phyloP scores from a whole-genome alignment of 495 filamentous ascomycete genomes.

The Darksidea phi region DNA sequence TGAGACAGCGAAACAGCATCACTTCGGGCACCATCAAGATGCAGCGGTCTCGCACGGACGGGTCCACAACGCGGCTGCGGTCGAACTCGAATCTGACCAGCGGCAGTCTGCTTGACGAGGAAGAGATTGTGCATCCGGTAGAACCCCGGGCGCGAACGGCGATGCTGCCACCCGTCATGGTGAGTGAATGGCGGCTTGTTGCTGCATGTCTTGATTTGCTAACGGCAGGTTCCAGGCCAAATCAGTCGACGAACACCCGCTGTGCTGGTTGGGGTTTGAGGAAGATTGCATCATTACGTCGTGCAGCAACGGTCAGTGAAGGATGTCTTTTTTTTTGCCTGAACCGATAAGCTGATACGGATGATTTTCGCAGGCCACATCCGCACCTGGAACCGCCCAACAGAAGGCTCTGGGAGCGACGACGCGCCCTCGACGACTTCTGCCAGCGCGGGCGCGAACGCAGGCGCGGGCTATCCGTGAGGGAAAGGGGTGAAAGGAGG shows the following conservation, averaged over 20 bases:
- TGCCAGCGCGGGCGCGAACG: constrained; percentile 20
- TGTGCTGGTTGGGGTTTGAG: constrained; percentile 87
- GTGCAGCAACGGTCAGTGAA: constrained; percentile 71
- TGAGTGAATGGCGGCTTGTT: constrained; percentile 43
- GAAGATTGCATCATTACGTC: constrained; percentile 90
- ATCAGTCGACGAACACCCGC: constrained; percentile 77
- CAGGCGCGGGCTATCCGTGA: constrained; percentile 5
- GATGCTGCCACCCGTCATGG: constrained; percentile 90
- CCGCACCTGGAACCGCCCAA: constrained; percentile 80
- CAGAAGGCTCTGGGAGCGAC: constrained; percentile 53
- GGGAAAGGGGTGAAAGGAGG: neutral
- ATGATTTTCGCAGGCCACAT: constrained; percentile 66
- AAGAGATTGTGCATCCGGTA: constrained; percentile 67
- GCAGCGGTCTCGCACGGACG: constrained; percentile 39
- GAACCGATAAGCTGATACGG: constrained; percentile 15
- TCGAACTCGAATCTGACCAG: constrained; percentile 62
- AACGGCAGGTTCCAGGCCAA: constrained; percentile 62
- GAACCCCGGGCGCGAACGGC: constrained; percentile 77
- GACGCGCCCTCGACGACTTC: constrained; percentile 41
- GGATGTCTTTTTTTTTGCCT: constrained; percentile 16
- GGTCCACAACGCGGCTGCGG: constrained; percentile 56
- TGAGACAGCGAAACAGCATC: constrained; percentile 61
- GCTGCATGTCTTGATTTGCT: constrained; percentile 4
- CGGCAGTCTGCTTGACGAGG: constrained; percentile 49
- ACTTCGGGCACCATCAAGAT: constrained; percentile 40